Evolutionary conservation across 305 asterid genomes (phyloP), one percentile per base, ranked within the genome.

Genomic region (Nicotiana rustica): DNA sequence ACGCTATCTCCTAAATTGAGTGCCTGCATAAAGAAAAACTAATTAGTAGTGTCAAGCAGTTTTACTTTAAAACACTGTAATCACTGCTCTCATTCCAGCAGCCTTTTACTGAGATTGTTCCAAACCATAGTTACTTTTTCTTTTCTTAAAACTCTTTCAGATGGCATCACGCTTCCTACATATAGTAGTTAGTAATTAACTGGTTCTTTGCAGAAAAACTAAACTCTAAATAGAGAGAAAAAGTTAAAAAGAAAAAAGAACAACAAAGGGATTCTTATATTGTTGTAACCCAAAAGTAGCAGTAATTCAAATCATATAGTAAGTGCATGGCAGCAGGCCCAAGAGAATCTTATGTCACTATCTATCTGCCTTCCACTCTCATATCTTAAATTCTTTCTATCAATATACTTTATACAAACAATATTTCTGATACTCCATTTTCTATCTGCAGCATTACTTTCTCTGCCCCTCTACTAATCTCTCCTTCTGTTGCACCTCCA

Each of bases 331-430:
- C 66, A 19, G n/a, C 19, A 29, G 56, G 38, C 55, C 17, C n/a
- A 49, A 31, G 41, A 33, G 86, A 78, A 82, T 85, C 88, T 82
- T 55, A 14, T 31, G 88, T 82, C 88, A 85, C 68, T 82, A 78
- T 85, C 88, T 64, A 31, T 9, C 49, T 5, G 5, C 6, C n/a
- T 64, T 47, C 10, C 75, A 47, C 77, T 36, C 83, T 17, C 35
- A 60, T 14, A 81, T 38, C 59, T 73, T 47, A 19, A 49, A 25
- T 73, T 73, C 62, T 73, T 21, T 73, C 78, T 35, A 73, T 47
- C 62, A 71, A 21, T 47, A 25, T 25, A 71, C 38, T 68, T 49
- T 49, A 10, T 9, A 49, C 4, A 12, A 49, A 13, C 13, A 49
- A 10, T 10, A 52, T 10, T 52, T 13, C 5, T 52, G 15, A 52